Percentiles rank a stretch among this genome's conserved stretches.
These are phyloP conservation scores for Scleroderma citrinum DNA, from an alignment of 768 basidiomycete genomes.

Conservation along the genomic window DNA sequence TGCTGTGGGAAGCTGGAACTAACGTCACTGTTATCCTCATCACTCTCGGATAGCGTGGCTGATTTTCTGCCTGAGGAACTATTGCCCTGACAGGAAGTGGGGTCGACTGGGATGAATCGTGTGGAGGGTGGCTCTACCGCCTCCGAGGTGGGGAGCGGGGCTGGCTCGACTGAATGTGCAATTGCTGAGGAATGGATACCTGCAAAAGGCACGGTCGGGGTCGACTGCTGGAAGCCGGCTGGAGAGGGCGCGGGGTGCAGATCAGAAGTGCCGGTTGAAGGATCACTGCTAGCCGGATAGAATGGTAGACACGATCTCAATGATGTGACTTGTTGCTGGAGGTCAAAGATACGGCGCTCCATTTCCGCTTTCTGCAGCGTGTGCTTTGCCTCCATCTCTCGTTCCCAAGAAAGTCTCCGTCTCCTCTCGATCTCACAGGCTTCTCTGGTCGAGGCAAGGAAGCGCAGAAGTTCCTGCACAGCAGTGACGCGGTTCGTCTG, in stretches of 20 bases:
- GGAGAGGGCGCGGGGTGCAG: slow-evolving; percentile 7
- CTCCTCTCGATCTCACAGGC: slow-evolving; percentile 55
- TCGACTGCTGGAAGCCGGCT: slow-evolving; percentile 17
- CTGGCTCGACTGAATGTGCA: slow-evolving; percentile 7
- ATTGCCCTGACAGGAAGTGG: slow-evolving; percentile 1
- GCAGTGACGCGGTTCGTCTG: slow-evolving; percentile 36
- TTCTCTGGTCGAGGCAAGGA: slow-evolving; percentile 50
- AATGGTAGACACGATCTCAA: slow-evolving; percentile 38
- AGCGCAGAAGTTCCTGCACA: slow-evolving; percentile 57
- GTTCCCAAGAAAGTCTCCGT: slow-evolving; percentile 62
- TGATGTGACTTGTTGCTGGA: slow-evolving; percentile 47
- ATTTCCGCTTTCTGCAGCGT: slow-evolving; percentile 51
- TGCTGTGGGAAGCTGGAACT: slow-evolving; percentile 27
- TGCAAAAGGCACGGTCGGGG: slow-evolving; percentile 25
- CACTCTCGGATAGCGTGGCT: slow-evolving; percentile 30
- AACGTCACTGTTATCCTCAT: slow-evolving; percentile 31
- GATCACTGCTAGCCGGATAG: slow-evolving; percentile 7
- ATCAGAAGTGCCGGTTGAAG: not conserved
- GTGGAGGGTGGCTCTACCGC: slow-evolving; percentile 4
- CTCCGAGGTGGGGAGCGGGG: slow-evolving; percentile 5
- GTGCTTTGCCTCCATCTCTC: slow-evolving; percentile 59
- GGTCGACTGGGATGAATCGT: slow-evolving; percentile 17
- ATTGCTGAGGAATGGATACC: slow-evolving; percentile 17
- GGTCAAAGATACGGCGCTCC: slow-evolving; percentile 48
- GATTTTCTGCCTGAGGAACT: slow-evolving; percentile 25